Conservation (phyloP, 495 filamentous ascomycete genomes). For the Massariosphaeria phaeospora region DNA sequence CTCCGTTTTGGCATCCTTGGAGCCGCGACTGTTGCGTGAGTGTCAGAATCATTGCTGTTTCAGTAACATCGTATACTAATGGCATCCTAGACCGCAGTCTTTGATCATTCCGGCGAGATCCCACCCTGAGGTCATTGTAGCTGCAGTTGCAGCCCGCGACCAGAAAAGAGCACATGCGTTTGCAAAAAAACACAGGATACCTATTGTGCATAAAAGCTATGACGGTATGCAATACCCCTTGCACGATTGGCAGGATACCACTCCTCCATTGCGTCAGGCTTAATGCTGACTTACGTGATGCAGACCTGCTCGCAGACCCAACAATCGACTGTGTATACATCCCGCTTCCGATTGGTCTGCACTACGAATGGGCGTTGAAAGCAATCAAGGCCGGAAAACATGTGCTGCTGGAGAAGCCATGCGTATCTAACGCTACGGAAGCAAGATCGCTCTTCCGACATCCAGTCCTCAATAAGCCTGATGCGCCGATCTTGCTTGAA, state of each 20-base stretch:
- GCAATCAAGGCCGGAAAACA: conserved; percentile 53
- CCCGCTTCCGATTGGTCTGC: conserved; percentile 49
- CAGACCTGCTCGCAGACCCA: conserved; percentile 48
- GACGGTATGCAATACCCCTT: conserved; percentile 24
- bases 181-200: conserved; percentile 56
- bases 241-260: not conserved
- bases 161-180: conserved; percentile 48
- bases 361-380: conserved; percentile 53
- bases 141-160: conserved; percentile 57
- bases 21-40: conserved; percentile 47
- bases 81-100: conserved; percentile 44
- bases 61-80: not conserved
- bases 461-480: conserved; percentile 25
- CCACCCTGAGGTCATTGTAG: conserved; percentile 57
- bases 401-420: conserved; percentile 57
- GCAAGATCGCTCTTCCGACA: conserved; percentile 22
- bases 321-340: conserved; percentile 52
- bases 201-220: conserved; percentile 48
- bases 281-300: not conserved
- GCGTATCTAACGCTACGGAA: conserved; percentile 45
- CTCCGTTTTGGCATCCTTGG: conserved; percentile 49
- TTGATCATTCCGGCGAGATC: conserved; percentile 54
- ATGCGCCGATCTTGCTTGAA: conserved; percentile 51
- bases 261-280: not conserved
- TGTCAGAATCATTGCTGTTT: not conserved